Conservation (phyloP, 768 basidiomycete genomes). For the Brasilioporus rufonigricans region DNA sequence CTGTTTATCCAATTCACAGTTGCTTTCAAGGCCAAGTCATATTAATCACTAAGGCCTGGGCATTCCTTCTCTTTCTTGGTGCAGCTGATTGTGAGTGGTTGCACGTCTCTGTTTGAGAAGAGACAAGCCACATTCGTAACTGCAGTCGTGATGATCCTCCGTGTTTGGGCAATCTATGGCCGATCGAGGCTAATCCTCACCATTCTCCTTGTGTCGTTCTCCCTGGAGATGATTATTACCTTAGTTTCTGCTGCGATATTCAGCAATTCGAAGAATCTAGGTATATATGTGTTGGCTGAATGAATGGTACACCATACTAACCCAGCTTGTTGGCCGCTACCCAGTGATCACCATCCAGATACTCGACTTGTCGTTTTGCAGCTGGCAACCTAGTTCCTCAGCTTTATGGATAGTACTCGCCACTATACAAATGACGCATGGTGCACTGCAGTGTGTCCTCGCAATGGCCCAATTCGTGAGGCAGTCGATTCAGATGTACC, state of each 20-base stretch:
- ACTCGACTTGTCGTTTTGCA: background rate
- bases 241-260: background rate
- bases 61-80: background rate
- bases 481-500: too few species aligned
- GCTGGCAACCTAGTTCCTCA: background rate
- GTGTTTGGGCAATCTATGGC: too few species aligned
- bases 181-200: too few species aligned
- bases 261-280: background rate
- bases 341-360: background rate
- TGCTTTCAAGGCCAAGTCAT: background rate
- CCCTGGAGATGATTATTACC: background rate
- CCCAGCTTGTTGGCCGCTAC: background rate
- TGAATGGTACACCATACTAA: too few species aligned
- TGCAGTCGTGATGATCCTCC: constrained; percentile 3
- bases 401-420: background rate
- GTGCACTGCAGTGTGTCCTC: background rate
- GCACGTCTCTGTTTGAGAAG: background rate
- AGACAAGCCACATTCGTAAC: background rate
- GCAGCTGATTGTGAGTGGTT: too few species aligned
- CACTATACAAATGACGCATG: background rate
- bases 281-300: background rate
- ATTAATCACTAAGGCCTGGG: background rate
- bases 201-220: too few species aligned
- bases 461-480: too few species aligned
- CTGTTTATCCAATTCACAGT: background rate